Conservation (phyloP, 129 eudicot genomes). For the Dittrichia graveolens region DNA sequence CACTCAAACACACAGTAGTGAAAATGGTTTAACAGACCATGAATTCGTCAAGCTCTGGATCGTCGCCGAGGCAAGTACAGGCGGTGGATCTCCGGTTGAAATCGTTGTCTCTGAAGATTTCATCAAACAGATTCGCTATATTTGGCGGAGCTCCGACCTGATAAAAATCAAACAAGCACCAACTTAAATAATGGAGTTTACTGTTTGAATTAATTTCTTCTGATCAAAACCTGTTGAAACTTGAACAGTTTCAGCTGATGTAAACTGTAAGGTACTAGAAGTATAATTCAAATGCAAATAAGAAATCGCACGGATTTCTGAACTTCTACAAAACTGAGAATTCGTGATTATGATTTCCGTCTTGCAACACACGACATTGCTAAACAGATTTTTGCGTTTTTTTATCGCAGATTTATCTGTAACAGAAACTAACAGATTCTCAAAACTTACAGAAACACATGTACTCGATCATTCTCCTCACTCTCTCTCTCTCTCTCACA, state of each 20-base stretch:
- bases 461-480: background rate
- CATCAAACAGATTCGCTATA: constrained; percentile 45
- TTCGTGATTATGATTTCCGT: constrained; percentile 5
- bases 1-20: no score
- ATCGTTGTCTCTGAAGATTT: constrained; percentile 42
- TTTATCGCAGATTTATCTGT: constrained; percentile 39
- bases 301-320: constrained; percentile 3
- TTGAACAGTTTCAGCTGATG: background rate
- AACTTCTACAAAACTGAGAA: background rate
- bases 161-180: background rate
- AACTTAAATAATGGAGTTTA: background rate
- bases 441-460: background rate
- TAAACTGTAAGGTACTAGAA: background rate
- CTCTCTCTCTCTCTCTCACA: constrained; percentile 7
- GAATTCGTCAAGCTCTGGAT: constrained; percentile 70
- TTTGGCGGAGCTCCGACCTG: constrained; percentile 65
- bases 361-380: background rate
- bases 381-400: constrained; percentile 20
- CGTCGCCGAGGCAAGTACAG: constrained; percentile 44
- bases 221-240: background rate
- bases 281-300: background rate
- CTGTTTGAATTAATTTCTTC: no score
- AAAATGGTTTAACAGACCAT: constrained; percentile 36
- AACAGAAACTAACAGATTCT: constrained; percentile 24
- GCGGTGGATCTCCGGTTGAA: constrained; percentile 27